phyloP scores from a whole-genome alignment of 257 asterid genomes.

The Nicotiana benthamiana region DNA sequence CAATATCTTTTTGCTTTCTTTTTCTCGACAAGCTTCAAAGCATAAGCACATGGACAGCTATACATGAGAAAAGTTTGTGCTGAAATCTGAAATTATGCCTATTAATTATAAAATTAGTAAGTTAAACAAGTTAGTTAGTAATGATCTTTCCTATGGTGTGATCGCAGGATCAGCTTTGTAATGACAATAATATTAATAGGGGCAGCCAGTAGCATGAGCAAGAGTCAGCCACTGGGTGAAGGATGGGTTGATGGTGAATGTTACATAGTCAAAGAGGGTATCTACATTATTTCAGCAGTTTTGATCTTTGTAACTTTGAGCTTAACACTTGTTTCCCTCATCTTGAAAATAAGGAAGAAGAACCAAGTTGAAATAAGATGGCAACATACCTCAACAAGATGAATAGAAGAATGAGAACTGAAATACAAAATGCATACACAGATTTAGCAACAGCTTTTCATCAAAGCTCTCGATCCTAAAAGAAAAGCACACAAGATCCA shows the following conservation, averaged over 20 bases:
- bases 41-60: neutral
- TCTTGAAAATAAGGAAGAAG: constrained; percentile 1
- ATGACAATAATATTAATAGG: neutral
- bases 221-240: neutral
- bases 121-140: too few relatives aligned
- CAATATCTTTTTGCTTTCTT: neutral
- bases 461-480: neutral
- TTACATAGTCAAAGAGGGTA: constrained; percentile 7
- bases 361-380: neutral
- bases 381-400: neutral
- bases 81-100: neutral
- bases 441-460: neutral
- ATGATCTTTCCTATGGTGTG: neutral
- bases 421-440: neutral
- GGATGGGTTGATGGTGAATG: constrained; percentile 13
- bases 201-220: constrained; percentile 1
- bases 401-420: neutral
- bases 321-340: neutral
- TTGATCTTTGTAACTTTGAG: neutral
- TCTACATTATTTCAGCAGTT: constrained; percentile 2
- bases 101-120: neutral
- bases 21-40: neutral
- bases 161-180: constrained; percentile 3
- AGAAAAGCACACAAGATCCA: neutral
- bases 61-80: neutral